A percentile compares a stretch with the other conserved stretches of the same genome.
These are phyloP conservation scores for Fusarium sp. DNA, from an alignment of 2,329 filamentous ascomycete genomes.

Conservation along the genomic window DNA sequence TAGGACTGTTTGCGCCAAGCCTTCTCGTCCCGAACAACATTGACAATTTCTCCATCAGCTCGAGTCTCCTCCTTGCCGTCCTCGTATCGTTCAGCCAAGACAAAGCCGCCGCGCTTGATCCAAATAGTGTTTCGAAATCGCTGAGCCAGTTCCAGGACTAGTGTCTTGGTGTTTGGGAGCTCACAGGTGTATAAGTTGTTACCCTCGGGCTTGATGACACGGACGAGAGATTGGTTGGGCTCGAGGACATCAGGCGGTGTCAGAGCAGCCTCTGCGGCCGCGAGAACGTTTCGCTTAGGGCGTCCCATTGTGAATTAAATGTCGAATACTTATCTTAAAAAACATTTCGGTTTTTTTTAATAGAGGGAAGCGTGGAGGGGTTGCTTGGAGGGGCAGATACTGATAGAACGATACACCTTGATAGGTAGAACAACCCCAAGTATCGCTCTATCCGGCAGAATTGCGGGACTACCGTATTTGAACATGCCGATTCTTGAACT, in stretches of 20 bases:
- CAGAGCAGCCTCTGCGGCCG: constrained; percentile 80
- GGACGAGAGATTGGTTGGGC: constrained; percentile 78
- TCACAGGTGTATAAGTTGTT: constrained; percentile 90
- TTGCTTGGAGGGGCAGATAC: constrained; percentile 39
- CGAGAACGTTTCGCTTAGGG: constrained; percentile 80
- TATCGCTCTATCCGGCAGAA: constrained; percentile 26
- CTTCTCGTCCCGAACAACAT: constrained; percentile 92
- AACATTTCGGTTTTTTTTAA: constrained; percentile 25
- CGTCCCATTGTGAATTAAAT: constrained; percentile 52
- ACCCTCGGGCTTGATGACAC: constrained; percentile 85
- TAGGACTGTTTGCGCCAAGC: constrained; percentile 90
- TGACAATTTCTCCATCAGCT: constrained; percentile 90
- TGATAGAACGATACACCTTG: constrained; percentile 35
- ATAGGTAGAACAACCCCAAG: not conserved
- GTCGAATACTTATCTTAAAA: not conserved
- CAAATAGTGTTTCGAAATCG: constrained; percentile 93
- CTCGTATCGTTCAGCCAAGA: constrained; percentile 80
- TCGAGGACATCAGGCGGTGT: constrained; percentile 72
- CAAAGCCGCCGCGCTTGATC: constrained; percentile 91
- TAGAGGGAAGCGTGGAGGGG: constrained; percentile 33
- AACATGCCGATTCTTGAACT: constrained; percentile 13
- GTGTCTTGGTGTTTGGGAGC: constrained; percentile 74
- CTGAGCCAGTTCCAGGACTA: constrained; percentile 86
- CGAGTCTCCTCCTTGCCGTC: constrained; percentile 80
- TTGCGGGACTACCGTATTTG: constrained; percentile 31